Evolutionary conservation across 352 stramenopile genomes (phyloP), one percentile per base, ranked within the genome.

Genomic region (Globisporangium mamillatum): DNA sequence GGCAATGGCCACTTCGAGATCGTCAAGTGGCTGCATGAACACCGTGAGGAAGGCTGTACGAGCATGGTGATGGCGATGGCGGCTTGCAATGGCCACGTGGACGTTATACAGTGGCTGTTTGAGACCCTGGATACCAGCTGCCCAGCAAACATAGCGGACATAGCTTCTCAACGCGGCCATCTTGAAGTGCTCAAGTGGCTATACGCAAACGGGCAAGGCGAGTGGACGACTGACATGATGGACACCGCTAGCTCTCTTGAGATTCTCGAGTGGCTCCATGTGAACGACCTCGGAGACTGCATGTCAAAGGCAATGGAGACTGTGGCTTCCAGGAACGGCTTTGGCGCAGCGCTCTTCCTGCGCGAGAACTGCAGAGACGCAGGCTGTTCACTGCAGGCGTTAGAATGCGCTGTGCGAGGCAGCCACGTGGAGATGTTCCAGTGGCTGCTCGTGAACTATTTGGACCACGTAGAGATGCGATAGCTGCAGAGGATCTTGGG

Each of bases 51-150:
- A 55, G 63, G 63, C 12, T 76, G 71, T n/a, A 48, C 41, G 16
- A 14, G 3, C n/a, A 72, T 54, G 12, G 46, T 20, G 3, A 56
- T 55, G 22, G 71, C 71, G 12, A 74, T 74, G 59, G 34, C 48
- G 5, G 61, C 61, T 20, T 27, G 10, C 46, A 18, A 50, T 20
- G 48, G 32, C 2, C 48, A 60, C 34, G 32, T 32, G 38, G 29
- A 63, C 58, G 32, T 50, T 6, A 27, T 60, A 7, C 18, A 59
- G n/a, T 66, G 60, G 60, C 9, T 66, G 12, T 46, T 59, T n/a
- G 61, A 58, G 32, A 24, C 58, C 14, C 48, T 34, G 5, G n/a
- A 5, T 10, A 32, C 48, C 22, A 22, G 34, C 3, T 56, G 27
- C 10, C 46, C 48, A 4, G 22, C 32, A 24, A 54, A 25, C 50